Evolutionary conservation across 2,329 filamentous ascomycete genomes (phyloP), one percentile per base, ranked within the genome.

Genomic region (Thelonectria discophora): DNA sequence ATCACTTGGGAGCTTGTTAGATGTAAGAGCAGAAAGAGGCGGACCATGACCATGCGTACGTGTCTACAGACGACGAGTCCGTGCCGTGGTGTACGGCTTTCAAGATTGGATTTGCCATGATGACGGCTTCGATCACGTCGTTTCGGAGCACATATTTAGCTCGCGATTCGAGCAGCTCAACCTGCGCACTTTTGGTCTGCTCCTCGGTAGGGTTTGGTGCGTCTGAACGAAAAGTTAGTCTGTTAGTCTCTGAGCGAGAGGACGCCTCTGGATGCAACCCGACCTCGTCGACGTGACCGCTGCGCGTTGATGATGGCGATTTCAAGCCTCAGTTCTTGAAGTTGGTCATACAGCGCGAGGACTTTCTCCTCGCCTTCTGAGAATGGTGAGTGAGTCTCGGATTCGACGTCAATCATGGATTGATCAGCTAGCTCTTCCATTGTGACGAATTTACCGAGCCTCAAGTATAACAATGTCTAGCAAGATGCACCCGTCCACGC

Each of bases 71-170:
- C 2, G 87, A 86, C 17, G 87, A 84, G 62, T 86, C 83, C 12
- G 84, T 85, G 45, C 88, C 88, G 62, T 85, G 80, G 74, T 96
- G 91, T 40, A 94, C 87, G 7, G 92, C 90, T 71, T 91, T 92
- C 59, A 96, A 80, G 42, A 91, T 88, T 8, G 93, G 92, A 69
- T 92, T 90, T 58, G 88, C 88, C 68, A 87, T 86, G 66, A 95
- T 77, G 55, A 92, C 87, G 48, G 84, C 87, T 63, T 90, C 87
- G 20, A 89, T 81, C 20, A 91, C 88, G 63, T 87, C 87, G 73
- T 89, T 89, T 65, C 87, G 87, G 58, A 94, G 81, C 42, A 87
- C 83, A 75, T 92, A 91, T 60, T 83, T 83, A 57, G 91, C 88
- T 72, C 88, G 88, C 24, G 91, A 87, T 68, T 92, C 85, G 30